Percentiles rank a stretch among this genome's conserved stretches.
Evolutionary conservation across 1,284 basidiomycete species (phyloP).

Genomic region (Pseudozyma tsukubaensis): DNA sequence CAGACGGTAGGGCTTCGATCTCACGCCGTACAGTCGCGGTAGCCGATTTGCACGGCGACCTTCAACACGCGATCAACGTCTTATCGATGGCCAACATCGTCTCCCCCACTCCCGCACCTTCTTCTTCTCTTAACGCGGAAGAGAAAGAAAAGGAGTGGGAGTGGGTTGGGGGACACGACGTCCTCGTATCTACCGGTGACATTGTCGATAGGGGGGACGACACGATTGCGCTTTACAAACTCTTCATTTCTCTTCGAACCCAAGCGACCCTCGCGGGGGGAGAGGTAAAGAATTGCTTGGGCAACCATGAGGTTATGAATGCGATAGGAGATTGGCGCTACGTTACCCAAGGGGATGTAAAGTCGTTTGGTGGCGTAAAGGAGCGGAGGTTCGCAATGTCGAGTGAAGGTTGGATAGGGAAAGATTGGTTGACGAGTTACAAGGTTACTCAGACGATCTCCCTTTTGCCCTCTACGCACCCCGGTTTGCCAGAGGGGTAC

Average conservation of each 20-base stretch:
- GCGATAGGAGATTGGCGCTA: slow-evolving; percentile 70
- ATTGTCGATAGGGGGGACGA: slow-evolving; percentile 67
- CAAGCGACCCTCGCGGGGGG: slow-evolving; percentile 54
- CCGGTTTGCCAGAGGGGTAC: slow-evolving; percentile 15
- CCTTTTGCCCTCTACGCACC: slow-evolving; percentile 33
- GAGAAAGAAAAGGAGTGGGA: not conserved
- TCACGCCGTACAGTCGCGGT: slow-evolving; percentile 58
- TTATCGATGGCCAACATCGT: slow-evolving; percentile 58
- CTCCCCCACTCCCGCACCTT: slow-evolving; percentile 1
- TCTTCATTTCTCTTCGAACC: slow-evolving; percentile 55
- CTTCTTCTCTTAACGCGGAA: no score
- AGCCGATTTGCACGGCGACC: slow-evolving; percentile 66
- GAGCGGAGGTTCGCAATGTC: slow-evolving; percentile 55
- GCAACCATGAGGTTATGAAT: slow-evolving; percentile 68
- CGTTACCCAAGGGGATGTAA: slow-evolving; percentile 69
- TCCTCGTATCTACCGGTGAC: slow-evolving; percentile 66
- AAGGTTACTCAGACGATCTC: slow-evolving; percentile 52
- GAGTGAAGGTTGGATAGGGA: slow-evolving; percentile 69
- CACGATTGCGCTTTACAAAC: slow-evolving; percentile 61
- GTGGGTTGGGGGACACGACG: slow-evolving; percentile 59
- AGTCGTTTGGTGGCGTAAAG: slow-evolving; percentile 60
- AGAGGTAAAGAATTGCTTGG: slow-evolving; percentile 52
- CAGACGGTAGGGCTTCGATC: slow-evolving; percentile 22
- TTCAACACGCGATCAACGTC: slow-evolving; percentile 60
- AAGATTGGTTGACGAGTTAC: slow-evolving; percentile 58